Percentiles rank a stretch among this genome's conserved stretches.
Evolutionary conservation across 129 eudicot genomes (phyloP).

Genomic region (Scalesia atractyloides): DNA sequence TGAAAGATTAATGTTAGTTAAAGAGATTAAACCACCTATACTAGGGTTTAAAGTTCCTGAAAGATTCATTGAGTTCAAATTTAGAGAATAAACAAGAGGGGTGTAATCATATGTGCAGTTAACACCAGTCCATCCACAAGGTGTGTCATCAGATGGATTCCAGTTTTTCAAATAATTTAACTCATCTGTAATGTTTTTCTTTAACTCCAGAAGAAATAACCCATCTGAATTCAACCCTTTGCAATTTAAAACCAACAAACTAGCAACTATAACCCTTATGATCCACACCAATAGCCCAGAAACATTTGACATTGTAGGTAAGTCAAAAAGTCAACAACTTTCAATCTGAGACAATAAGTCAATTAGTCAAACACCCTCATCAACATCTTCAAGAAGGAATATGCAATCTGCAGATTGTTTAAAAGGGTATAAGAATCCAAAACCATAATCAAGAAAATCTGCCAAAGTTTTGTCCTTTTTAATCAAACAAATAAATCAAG

Average conservation of each 20-base stretch:
- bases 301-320: conserved; percentile 42
- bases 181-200: conserved; percentile 55
- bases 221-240: conserved; percentile 81
- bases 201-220: conserved; percentile 58
- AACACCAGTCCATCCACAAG: conserved; percentile 91
- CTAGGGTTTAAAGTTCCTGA: conserved; percentile 74
- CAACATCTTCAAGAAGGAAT: conserved; percentile 22
- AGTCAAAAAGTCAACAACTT: conserved; percentile 18
- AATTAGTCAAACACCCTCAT: not conserved
- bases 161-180: conserved; percentile 51
- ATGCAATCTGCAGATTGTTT: conserved; percentile 21
- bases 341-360: conserved; percentile 12
- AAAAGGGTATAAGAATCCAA: conserved; percentile 21
- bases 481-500: conserved; percentile 20
- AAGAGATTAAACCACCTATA: conserved; percentile 55
- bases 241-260: conserved; percentile 41
- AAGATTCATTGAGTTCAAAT: conserved; percentile 61
- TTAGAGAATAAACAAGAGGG: conserved; percentile 57
- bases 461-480: conserved; percentile 29
- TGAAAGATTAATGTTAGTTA: conserved; percentile 63
- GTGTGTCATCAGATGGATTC: conserved; percentile 64
- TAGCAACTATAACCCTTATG: conserved; percentile 33
- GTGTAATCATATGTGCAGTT: conserved; percentile 53
- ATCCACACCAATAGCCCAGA: conserved; percentile 30
- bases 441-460: conserved; percentile 10